These are phyloP conservation scores for Tardiomyces depauwii DNA, from an alignment of 1,139 yeast genomes.

Conservation along the genomic window DNA sequence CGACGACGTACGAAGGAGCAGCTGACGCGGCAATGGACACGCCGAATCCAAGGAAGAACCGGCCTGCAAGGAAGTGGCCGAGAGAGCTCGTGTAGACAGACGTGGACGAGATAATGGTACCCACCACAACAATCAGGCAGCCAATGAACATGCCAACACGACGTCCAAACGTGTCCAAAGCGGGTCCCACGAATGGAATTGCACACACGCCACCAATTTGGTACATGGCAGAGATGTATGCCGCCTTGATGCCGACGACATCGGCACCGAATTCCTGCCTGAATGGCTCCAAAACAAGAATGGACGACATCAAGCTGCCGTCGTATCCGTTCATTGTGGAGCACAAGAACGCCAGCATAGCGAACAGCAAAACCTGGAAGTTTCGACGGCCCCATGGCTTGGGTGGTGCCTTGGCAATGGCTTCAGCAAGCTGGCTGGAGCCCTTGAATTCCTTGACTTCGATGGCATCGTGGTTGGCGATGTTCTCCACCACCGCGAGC, in stretches of 20 bases:
- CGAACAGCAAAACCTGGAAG: constrained; percentile 7
- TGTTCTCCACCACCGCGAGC: too few relatives aligned
- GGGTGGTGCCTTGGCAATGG: not conserved
- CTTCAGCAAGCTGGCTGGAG: not conserved
- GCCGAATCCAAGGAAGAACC: constrained; percentile 2
- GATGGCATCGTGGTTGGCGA: too few relatives aligned
- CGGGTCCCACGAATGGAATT: constrained; percentile 7
- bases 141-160: constrained; percentile 9
- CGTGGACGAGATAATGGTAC: constrained; percentile 6
- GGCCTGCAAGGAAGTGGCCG: constrained; percentile 1
- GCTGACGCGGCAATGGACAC: constrained; percentile 7
- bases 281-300: constrained; percentile 8
- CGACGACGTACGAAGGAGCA: constrained; percentile 11
- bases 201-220: constrained; percentile 20
- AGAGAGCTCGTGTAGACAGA: not conserved
- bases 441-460: not conserved
- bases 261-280: constrained; percentile 7
- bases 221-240: constrained; percentile 10
- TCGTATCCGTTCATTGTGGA: constrained; percentile 13
- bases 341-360: constrained; percentile 9
- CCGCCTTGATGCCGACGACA: constrained; percentile 10
- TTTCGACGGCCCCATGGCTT: constrained; percentile 2
- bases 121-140: constrained; percentile 9
- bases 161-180: constrained; percentile 11
- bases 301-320: constrained; percentile 11